These are phyloP conservation scores for Talaromyces sp. DNA, from an alignment of 2,329 filamentous ascomycete species.

Conservation along the genomic window DNA sequence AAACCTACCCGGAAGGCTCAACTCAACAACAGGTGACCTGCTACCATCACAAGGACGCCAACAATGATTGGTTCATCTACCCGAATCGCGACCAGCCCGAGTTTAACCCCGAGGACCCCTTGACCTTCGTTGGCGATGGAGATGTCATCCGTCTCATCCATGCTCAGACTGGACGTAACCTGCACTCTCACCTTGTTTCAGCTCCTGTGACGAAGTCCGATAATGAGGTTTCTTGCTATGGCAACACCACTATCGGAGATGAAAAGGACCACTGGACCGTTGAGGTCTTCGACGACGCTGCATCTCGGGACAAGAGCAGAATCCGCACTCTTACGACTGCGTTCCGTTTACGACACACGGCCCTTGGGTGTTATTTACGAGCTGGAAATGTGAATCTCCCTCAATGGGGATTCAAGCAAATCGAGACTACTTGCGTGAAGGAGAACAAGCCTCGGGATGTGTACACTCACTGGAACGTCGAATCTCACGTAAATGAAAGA, in stretches of 20 bases:
- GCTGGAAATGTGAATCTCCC: conserved; percentile 94
- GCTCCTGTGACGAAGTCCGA: conserved; percentile 87
- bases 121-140: conserved; percentile 71
- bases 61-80: conserved; percentile 99
- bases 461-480: conserved; percentile 98
- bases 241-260: conserved; percentile 90
- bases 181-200: conserved; percentile 87
- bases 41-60: conserved; percentile 99
- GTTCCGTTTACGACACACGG: conserved; percentile 79
- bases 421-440: conserved; percentile 93
- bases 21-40: conserved; percentile 95
- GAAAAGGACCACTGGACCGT: conserved; percentile 97
- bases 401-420: conserved; percentile 99
- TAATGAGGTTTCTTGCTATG: conserved; percentile 91
- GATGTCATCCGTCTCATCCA: conserved; percentile 82
- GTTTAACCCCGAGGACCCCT: conserved; percentile 65
- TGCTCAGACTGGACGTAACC: conserved; percentile 89
- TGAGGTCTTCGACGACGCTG: conserved; percentile 85
- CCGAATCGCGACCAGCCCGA: conserved; percentile 75
- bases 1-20: conserved; percentile 93
- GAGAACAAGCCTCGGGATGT: conserved; percentile 86
- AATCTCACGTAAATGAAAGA: conserved; percentile 89
- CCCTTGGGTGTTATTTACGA: conserved; percentile 85
- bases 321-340: conserved; percentile 88
- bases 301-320: conserved; percentile 75